Evolutionary conservation across 2,329 filamentous ascomycete species (phyloP).

Genomic region (Chaetomiaceae sp.): DNA sequence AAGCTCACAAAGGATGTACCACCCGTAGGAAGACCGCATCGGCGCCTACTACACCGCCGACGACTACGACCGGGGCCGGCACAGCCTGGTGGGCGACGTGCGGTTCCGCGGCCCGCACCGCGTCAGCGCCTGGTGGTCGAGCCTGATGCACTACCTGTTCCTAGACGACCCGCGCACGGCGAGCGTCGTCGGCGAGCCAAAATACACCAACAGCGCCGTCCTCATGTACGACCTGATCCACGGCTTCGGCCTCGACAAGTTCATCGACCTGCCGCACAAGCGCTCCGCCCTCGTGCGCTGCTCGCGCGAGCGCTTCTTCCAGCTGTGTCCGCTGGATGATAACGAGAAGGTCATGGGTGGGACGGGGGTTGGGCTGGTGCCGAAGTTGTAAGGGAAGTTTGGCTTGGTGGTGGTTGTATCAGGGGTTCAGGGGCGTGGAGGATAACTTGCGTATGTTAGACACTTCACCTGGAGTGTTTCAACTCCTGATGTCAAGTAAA

Average conservation of each 20-base stretch:
- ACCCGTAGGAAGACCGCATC: constrained; percentile 45
- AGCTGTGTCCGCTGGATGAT: constrained; percentile 54
- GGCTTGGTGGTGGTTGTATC: no score
- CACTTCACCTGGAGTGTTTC: no score
- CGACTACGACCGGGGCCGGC: constrained; percentile 53
- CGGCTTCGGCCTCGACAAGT: constrained; percentile 65
- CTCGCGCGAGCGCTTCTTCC: constrained; percentile 63
- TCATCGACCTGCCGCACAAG: constrained; percentile 67
- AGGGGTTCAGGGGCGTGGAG: no score
- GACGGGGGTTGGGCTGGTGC: constrained; percentile 46
- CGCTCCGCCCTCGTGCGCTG: constrained; percentile 61
- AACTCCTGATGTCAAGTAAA: no score
- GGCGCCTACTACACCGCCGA: constrained; percentile 50
- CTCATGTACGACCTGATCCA: constrained; percentile 70
- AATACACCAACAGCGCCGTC: constrained; percentile 62
- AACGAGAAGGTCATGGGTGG: constrained; percentile 51
- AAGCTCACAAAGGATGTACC: background rate
- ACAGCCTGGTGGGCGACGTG: constrained; percentile 53
- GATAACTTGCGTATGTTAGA: no score
- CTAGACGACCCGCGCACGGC: constrained; percentile 54
- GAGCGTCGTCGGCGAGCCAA: constrained; percentile 62
- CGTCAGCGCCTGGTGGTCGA: constrained; percentile 56
- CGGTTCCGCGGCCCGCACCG: constrained; percentile 55
- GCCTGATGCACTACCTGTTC: constrained; percentile 57
- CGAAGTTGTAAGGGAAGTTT: constrained; percentile 44